These are phyloP conservation scores for Salisapilia sapeloensis DNA, from an alignment of 352 stramenopile genomes.

Conservation along the genomic window DNA sequence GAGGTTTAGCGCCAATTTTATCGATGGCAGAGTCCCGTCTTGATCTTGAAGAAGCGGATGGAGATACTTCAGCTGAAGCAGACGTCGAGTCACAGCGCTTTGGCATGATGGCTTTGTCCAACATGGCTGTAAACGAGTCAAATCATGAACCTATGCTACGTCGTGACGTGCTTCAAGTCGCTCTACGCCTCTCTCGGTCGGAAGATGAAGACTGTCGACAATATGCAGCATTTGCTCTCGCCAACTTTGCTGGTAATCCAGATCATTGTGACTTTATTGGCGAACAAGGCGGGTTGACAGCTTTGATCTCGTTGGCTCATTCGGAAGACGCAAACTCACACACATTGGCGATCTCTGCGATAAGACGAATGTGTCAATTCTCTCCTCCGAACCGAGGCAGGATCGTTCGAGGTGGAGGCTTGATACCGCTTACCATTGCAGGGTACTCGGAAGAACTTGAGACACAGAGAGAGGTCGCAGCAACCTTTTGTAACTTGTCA, in stretches of 20 bases:
- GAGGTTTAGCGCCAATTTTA: slow-evolving; percentile 79
- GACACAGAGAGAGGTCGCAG: slow-evolving; percentile 88
- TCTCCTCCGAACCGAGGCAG: slow-evolving; percentile 74
- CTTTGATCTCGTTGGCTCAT: slow-evolving; percentile 83
- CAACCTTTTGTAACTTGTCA: slow-evolving; percentile 88
- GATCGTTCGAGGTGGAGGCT: slow-evolving; percentile 72
- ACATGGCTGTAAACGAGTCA: slow-evolving; percentile 87
- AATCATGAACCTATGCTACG: slow-evolving; percentile 87
- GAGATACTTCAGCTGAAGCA: slow-evolving; percentile 7
- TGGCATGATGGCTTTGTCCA: slow-evolving; percentile 90
- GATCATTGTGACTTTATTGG: slow-evolving; percentile 80
- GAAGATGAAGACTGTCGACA: slow-evolving; percentile 72
- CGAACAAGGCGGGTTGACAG: slow-evolving; percentile 75
- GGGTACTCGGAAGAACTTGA: slow-evolving; percentile 83
- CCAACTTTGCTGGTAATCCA: slow-evolving; percentile 85
- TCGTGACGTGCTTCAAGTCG: slow-evolving; percentile 70
- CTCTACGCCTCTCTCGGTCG: slow-evolving; percentile 56
- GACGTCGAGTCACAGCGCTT: slow-evolving; percentile 81
- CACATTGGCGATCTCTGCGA: slow-evolving; percentile 84
- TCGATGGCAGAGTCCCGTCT: slow-evolving; percentile 44
- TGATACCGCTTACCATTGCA: slow-evolving; percentile 74
- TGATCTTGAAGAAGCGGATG: too few relatives aligned
- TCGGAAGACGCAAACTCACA: slow-evolving; percentile 78
- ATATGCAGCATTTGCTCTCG: slow-evolving; percentile 85
- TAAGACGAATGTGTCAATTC: slow-evolving; percentile 86